These are phyloP conservation scores for Penicillium dipodomyicola DNA, from an alignment of 495 filamentous ascomycete species.

Conservation along the genomic window DNA sequence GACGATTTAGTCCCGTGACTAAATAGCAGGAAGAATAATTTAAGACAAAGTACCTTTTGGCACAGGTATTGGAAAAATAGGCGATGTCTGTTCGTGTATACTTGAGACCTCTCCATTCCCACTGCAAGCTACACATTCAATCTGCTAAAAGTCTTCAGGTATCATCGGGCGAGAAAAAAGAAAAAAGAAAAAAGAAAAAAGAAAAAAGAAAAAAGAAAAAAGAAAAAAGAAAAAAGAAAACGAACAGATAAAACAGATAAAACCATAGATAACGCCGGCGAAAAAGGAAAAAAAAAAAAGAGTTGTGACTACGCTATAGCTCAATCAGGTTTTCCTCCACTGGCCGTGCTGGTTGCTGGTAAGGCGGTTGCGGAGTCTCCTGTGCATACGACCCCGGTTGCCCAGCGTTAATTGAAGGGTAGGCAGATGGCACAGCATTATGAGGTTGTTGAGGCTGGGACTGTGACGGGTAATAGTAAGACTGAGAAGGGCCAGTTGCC, in stretches of 20 bases:
- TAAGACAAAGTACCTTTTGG: neutral
- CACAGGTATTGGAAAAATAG: neutral
- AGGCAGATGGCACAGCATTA: slow-evolving; percentile 34
- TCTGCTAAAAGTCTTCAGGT: slow-evolving; percentile 21
- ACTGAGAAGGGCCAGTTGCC: slow-evolving; percentile 32
- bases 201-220: no score
- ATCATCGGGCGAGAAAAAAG: slow-evolving; percentile 18
- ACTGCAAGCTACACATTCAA: slow-evolving; percentile 9
- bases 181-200: slow-evolving; percentile 2
- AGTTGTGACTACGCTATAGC: slow-evolving; percentile 34
- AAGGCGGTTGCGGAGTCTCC: slow-evolving; percentile 60
- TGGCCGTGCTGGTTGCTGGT: slow-evolving; percentile 44
- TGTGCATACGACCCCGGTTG: slow-evolving; percentile 56
- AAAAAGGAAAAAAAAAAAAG: no score
- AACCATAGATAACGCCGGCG: slow-evolving; percentile 9
- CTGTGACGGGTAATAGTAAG: slow-evolving; percentile 35
- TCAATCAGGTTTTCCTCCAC: slow-evolving; percentile 94
- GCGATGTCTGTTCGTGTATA: neutral
- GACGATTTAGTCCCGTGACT: neutral
- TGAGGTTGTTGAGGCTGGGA: slow-evolving; percentile 47
- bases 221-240: slow-evolving; percentile 3
- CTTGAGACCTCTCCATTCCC: neutral
- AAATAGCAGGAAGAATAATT: neutral
- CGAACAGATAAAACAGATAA: neutral
- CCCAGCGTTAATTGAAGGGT: slow-evolving; percentile 30